These are phyloP conservation scores for Phytophthora meadii DNA, from an alignment of 352 stramenopile genomes.

Conservation along the genomic window DNA sequence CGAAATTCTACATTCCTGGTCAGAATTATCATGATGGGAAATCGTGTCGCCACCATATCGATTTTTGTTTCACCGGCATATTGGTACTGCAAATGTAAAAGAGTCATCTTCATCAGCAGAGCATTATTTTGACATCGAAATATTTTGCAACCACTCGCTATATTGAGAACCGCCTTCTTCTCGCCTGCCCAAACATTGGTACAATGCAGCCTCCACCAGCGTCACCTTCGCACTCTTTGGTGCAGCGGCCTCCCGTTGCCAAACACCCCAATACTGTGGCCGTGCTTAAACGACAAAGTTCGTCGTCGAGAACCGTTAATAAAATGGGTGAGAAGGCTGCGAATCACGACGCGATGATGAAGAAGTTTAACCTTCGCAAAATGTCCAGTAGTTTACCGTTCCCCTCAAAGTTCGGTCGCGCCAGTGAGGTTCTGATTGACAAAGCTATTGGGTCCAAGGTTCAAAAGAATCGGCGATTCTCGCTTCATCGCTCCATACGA, in stretches of 20 bases:
- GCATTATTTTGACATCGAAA: too few relatives aligned
- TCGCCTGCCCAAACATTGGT: too few relatives aligned
- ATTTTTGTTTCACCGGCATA: too few relatives aligned
- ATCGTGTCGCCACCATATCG: too few relatives aligned
- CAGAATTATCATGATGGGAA: too few relatives aligned
- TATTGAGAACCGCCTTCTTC: too few relatives aligned
- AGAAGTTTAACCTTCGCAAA: constrained; percentile 26
- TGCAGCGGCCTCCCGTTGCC: not conserved
- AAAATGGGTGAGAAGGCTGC: constrained; percentile 7
- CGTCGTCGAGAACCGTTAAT: constrained; percentile 3
- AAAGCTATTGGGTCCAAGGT: constrained; percentile 5
- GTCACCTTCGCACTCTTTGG: too few relatives aligned
- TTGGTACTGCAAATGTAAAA: too few relatives aligned
- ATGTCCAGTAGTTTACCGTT: constrained; percentile 8
- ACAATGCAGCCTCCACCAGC: too few relatives aligned
- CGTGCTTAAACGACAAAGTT: not conserved
- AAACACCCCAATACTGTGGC: not conserved
- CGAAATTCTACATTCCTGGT: too few relatives aligned
- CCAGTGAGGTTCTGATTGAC: constrained; percentile 13
- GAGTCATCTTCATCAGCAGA: too few relatives aligned
- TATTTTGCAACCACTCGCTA: too few relatives aligned
- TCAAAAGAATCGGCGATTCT: constrained; percentile 2
- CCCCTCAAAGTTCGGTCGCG: not conserved
- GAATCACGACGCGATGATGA: constrained; percentile 20
- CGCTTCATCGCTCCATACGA: constrained; percentile 3